phyloP scores from a whole-genome alignment of 2,329 filamentous ascomycete species.

The Cladophialophora bantiana region DNA sequence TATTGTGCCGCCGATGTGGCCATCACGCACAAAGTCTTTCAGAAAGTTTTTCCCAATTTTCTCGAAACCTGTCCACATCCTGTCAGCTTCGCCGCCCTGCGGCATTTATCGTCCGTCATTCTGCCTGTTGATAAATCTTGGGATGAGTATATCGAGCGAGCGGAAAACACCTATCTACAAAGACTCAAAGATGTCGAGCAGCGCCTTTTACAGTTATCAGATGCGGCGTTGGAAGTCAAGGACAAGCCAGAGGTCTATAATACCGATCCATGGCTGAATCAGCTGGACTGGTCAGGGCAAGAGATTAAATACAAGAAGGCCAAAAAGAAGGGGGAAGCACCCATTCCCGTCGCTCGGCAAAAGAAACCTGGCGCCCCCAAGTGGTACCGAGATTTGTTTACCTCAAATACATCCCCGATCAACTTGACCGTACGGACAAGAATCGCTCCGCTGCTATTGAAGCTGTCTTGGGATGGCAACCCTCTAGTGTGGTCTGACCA shows the following conservation, averaged over 20 bases:
- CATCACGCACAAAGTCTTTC: slow-evolving; percentile 92
- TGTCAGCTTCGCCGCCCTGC: slow-evolving; percentile 91
- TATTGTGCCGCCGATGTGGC: slow-evolving; percentile 96
- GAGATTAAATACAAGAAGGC: slow-evolving; percentile 90
- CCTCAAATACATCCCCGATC: slow-evolving; percentile 68
- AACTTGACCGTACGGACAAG: slow-evolving; percentile 84
- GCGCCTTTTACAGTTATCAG: slow-evolving; percentile 73
- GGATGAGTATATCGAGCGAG: slow-evolving; percentile 81
- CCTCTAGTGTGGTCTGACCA: slow-evolving; percentile 93
- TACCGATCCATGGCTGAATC: slow-evolving; percentile 87
- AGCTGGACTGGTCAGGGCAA: slow-evolving; percentile 95
- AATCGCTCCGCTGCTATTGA: slow-evolving; percentile 82
- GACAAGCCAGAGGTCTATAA: slow-evolving; percentile 71
- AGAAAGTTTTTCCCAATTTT: slow-evolving; percentile 90
- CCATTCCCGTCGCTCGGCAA: slow-evolving; percentile 78
- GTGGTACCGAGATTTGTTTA: slow-evolving; percentile 96
- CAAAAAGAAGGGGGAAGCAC: slow-evolving; percentile 83
- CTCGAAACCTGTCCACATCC: slow-evolving; percentile 91
- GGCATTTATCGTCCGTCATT: slow-evolving; percentile 92
- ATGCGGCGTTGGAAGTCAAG: slow-evolving; percentile 79
- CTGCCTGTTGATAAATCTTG: slow-evolving; percentile 87
- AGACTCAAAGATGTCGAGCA: slow-evolving; percentile 79
- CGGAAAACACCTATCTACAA: slow-evolving; percentile 82
- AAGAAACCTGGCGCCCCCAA: slow-evolving; percentile 94
- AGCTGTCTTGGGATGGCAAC: slow-evolving; percentile 85